A percentile compares a stretch with the other conserved stretches of the same genome.
Conservation (phyloP, 495 filamentous ascomycete genomes). For the Neurospora sp. region DNA sequence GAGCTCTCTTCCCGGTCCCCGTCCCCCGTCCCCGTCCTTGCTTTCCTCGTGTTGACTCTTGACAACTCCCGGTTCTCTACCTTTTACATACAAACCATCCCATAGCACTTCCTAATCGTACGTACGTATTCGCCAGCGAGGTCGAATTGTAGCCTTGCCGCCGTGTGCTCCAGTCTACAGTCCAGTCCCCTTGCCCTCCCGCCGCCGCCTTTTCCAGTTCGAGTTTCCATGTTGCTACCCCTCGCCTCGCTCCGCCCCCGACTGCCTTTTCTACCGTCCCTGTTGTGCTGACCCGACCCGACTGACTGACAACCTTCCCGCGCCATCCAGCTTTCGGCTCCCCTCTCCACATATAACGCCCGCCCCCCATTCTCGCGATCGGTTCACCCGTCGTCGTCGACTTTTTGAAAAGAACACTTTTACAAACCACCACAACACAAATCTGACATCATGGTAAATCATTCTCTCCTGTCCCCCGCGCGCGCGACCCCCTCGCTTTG, state of each 20-base stretch:
- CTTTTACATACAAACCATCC: background rate
- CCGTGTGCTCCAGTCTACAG: background rate
- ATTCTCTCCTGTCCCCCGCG: background rate
- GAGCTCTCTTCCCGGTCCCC: background rate
- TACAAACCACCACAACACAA: background rate
- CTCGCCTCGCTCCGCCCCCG: slow-evolving; percentile 1
- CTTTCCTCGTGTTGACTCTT: background rate
- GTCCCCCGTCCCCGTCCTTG: background rate
- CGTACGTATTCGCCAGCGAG: background rate
- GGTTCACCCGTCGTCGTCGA: background rate
- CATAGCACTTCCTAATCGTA: background rate
- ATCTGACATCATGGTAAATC: slow-evolving; percentile 10
- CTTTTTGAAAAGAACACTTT: background rate
- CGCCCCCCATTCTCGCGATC: background rate
- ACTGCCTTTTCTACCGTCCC: background rate
- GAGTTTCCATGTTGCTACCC: slow-evolving; percentile 1
- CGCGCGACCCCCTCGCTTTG: background rate
- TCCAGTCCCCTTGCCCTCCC: background rate
- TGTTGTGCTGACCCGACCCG: background rate
- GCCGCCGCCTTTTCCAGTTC: background rate
- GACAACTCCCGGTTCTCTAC: background rate
- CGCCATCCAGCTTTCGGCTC: background rate
- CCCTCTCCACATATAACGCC: background rate
- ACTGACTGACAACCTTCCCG: background rate
- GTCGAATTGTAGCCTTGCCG: background rate